These are phyloP conservation scores for Zygotorulaspora sp. DNA, from an alignment of 805 yeast species.

Conservation along the genomic window DNA sequence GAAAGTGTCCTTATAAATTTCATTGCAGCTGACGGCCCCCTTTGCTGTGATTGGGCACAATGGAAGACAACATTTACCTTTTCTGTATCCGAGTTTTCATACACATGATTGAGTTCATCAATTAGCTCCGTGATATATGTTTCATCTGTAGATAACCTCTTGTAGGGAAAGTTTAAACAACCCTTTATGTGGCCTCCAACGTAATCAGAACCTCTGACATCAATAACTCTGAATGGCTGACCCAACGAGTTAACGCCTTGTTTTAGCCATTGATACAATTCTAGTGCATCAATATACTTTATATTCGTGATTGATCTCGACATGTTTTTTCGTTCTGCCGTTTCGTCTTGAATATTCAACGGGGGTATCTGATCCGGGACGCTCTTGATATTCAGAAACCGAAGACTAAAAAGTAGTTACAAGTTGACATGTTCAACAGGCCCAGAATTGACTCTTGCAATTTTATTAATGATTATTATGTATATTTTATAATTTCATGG, in stretches of 20 bases:
- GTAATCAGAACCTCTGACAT: conserved; percentile 80
- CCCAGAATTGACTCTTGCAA: too few relatives aligned
- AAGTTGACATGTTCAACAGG: too few relatives aligned
- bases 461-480: too few relatives aligned
- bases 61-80: conserved; percentile 58
- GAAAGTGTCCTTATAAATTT: conserved; percentile 41
- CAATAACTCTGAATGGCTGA: conserved; percentile 47
- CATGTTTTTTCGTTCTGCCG: too few relatives aligned
- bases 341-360: too few relatives aligned
- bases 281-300: conserved; percentile 26
- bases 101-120: conserved; percentile 36
- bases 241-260: conserved; percentile 21
- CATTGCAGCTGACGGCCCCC: conserved; percentile 86
- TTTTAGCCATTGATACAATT: conserved; percentile 27
- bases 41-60: conserved; percentile 83
- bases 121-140: conserved; percentile 52
- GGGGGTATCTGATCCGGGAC: too few relatives aligned
- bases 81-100: conserved; percentile 16
- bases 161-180: conserved; percentile 29
- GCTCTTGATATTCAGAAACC: too few relatives aligned
- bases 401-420: too few relatives aligned
- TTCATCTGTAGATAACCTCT: conserved; percentile 47
- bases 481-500: too few relatives aligned
- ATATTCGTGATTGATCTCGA: conserved; percentile 23
- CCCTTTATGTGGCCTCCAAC: conserved; percentile 51